Evolutionary conservation across 257 asterid genomes (phyloP), one percentile per base, ranked within the genome.

Genomic region (Solanum medicagineum): DNA sequence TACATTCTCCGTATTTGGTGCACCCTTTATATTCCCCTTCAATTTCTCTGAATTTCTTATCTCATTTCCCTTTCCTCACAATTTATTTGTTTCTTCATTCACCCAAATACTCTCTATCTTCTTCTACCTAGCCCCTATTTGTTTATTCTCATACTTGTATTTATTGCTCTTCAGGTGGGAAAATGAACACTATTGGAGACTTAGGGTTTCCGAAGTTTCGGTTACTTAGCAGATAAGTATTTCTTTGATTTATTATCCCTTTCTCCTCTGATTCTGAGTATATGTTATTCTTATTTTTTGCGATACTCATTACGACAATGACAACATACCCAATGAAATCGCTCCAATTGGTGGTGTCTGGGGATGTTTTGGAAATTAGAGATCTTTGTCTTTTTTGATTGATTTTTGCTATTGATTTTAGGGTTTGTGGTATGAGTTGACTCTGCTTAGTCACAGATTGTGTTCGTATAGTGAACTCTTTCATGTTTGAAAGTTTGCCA

Each of bases 1-100:
- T 66, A 45, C 81, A 19, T n/a, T 60, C 84, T 81, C 88, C 91
- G 85, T 81, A 53, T 86, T 90, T 86, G 85, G 53, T 87, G 93
- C 91, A 82, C 63, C 45, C 49, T 40, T 36, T 51, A 49, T 51
- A 69, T 29, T 69, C 24, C 55, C 55, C 42, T 60, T 49, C 36
- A 59, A 69, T 80, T 80, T 55, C 24, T 66, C 42, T 36, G 36
- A 75, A 22, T 10, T n/a, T 29, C 8, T 68, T 10, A 84, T 69
- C 49, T 69, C 80, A 26, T 66, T 59, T 74, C 68, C 20, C 59
- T 49, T 42, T 65, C 83, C 51, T 69, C 40, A 3, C 3, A 62
- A 10, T 63, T 36, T 68, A 14, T 12, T 32, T 68, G 47, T 16
- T 29, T 59, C 74, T 62, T 20, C 44, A 66, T 57, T 68, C 49